phyloP scores from a whole-genome alignment of 768 basidiomycete species.

The Pisolithus orientalis region DNA sequence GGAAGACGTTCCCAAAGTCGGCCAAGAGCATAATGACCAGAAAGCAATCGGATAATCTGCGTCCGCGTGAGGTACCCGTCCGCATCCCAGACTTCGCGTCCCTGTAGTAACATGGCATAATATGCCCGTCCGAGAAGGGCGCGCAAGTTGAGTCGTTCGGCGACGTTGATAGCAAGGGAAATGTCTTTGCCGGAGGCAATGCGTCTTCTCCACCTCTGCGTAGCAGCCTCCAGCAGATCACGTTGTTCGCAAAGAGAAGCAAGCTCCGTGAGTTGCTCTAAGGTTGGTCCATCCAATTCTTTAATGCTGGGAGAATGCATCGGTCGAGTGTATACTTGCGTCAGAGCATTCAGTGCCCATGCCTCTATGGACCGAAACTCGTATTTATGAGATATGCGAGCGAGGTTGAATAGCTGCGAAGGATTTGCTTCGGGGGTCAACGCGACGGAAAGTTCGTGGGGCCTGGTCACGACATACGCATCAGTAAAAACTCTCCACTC shows the following conservation, averaged over 20 bases:
- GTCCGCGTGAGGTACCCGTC: slow-evolving; percentile 39
- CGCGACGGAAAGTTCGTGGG: slow-evolving; percentile 39
- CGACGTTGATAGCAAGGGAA: slow-evolving; percentile 39
- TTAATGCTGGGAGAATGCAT: slow-evolving; percentile 22
- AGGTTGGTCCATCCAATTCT: slow-evolving; percentile 29
- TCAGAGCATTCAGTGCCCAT: slow-evolving; percentile 40
- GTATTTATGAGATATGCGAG: slow-evolving; percentile 44
- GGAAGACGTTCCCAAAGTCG: slow-evolving; percentile 41
- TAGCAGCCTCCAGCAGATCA: slow-evolving; percentile 36
- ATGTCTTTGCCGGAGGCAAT: slow-evolving; percentile 41
- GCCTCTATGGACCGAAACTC: slow-evolving; percentile 38
- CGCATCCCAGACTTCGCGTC: slow-evolving; percentile 41
- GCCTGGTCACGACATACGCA: slow-evolving; percentile 22
- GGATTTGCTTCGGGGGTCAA: slow-evolving; percentile 38
- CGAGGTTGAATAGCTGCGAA: slow-evolving; percentile 40
- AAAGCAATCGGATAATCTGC: slow-evolving; percentile 47
- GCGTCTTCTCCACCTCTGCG: slow-evolving; percentile 42
- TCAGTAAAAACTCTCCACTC: too few species aligned
- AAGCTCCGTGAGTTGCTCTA: slow-evolving; percentile 45
- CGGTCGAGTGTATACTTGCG: slow-evolving; percentile 30
- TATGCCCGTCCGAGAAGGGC: slow-evolving; percentile 45
- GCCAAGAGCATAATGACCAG: slow-evolving; percentile 45
- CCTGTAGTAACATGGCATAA: slow-evolving; percentile 46
- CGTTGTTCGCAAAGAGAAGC: slow-evolving; percentile 45
- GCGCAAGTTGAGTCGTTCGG: slow-evolving; percentile 42